Percentiles rank a stretch among this genome's conserved stretches.
These are phyloP conservation scores for Ichthyophthirius multifiliis DNA, from an alignment of 169 alveolate genomes.

Conservation along the genomic window DNA sequence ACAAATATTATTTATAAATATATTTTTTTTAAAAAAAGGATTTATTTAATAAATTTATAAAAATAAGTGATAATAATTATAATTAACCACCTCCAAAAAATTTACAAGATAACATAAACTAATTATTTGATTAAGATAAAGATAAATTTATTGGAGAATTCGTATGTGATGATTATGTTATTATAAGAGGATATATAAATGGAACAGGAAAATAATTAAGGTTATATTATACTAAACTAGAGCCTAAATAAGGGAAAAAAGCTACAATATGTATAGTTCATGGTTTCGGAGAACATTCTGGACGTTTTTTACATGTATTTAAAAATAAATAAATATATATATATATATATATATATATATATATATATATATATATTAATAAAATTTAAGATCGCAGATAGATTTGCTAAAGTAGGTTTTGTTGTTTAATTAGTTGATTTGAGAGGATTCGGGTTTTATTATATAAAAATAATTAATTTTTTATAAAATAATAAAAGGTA, in stretches of 20 bases:
- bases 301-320: conserved; percentile 38
- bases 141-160: conserved; percentile 41
- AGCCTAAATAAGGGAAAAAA: conserved; percentile 3
- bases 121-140: conserved; percentile 31
- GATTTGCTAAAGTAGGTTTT: conserved; percentile 28
- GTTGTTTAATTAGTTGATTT: conserved; percentile 30
- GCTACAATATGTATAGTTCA: conserved; percentile 36
- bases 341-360: neutral
- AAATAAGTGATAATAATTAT: too few species aligned
- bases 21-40: too few species aligned
- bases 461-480: neutral
- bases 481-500: neutral
- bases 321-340: too few species aligned
- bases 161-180: neutral
- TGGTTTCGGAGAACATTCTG: conserved; percentile 51
- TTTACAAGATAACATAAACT: conserved; percentile 20
- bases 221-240: conserved; percentile 28
- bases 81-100: neutral
- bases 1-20: too few species aligned
- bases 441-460: conserved; percentile 35
- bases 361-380: neutral
- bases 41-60: too few species aligned
- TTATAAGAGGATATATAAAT: conserved; percentile 23
- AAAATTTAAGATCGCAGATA: conserved; percentile 29
- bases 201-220: conserved; percentile 37